Base-by-base conservation (phyloP, 176 grass and related monocot species). In the Carex pumila region DNA sequence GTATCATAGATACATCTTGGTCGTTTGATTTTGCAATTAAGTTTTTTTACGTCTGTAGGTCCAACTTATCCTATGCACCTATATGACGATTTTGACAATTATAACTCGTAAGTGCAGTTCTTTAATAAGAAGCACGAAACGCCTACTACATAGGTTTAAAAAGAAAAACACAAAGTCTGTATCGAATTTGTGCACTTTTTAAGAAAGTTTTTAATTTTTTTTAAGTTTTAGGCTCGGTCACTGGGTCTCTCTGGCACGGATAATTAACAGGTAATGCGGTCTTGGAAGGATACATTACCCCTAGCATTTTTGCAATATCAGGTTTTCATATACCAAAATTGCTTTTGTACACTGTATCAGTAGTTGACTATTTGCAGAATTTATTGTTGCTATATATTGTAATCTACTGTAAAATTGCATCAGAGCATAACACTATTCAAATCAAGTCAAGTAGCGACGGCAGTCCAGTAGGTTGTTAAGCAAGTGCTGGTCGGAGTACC, bases 401-500 rank as follows among this genome's bases (percentile, higher is more conserved):
- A 54, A 31, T 54, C 71, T 75, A 75, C 19, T 29, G n/a, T 75
- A 53, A 30, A 75, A 52, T 68, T 65, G 9, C 17, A 34, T 83
- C 22, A 69, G 43, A 22, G 21, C 29, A 5, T 53, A 45, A 68
- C 17, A 31, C 21, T 83, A 8, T 64, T 45, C 36, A 43, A 29
- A 49, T 7, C 32, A 64, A 21, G 29, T 89, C 87, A 98, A 58
- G 91, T 90, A 34, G 96, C 91, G 31, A 95, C 89, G 15, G 89
- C 91, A 74, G 93, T 95, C 96, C 91, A 93, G 85, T 98, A 98
- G 88, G 64, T 90, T 41, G 86, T 90, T 88, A 90, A 87, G 87
- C 96, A 99, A 47, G 83, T 68, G 86, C 96, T 93, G 59, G 89
- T 87, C n/a, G 91, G 96, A 50, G 93, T 93, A 45, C 89, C 86